Percentiles rank a stretch among this genome's conserved stretches.
phyloP scores from a whole-genome alignment of 2,329 filamentous ascomycete genomes.

The Aspergillus sp. region DNA sequence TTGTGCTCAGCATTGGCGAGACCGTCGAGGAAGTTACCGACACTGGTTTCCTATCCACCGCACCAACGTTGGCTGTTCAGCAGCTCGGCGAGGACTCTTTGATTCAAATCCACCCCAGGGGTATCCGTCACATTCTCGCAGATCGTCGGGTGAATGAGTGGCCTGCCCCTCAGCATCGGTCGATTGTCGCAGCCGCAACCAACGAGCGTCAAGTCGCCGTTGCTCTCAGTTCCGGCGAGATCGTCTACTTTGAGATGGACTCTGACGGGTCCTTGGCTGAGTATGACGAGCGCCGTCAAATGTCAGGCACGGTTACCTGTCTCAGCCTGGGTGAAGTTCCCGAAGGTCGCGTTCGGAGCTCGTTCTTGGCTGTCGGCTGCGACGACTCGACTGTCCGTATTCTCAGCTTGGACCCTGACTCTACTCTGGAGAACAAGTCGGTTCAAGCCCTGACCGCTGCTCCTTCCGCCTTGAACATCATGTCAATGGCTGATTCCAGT shows the following conservation, averaged over 20 bases:
- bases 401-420: constrained; percentile 83
- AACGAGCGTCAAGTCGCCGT: constrained; percentile 93
- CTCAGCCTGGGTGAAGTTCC: constrained; percentile 93
- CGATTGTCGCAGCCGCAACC: constrained; percentile 90
- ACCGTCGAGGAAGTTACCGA: constrained; percentile 95
- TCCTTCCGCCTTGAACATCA: constrained; percentile 84
- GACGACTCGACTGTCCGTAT: constrained; percentile 96
- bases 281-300: constrained; percentile 91
- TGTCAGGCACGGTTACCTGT: constrained; percentile 93
- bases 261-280: constrained; percentile 85
- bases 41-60: constrained; percentile 85
- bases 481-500: constrained; percentile 92
- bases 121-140: constrained; percentile 84
- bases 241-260: constrained; percentile 98
- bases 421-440: constrained; percentile 88
- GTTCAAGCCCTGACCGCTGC: constrained; percentile 91
- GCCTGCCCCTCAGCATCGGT: constrained; percentile 88
- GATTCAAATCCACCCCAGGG: constrained; percentile 94
- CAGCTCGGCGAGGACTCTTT: constrained; percentile 91
- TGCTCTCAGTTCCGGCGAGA: constrained; percentile 91
- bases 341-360: constrained; percentile 82
- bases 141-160: constrained; percentile 83
- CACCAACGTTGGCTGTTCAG: constrained; percentile 87
- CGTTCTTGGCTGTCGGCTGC: constrained; percentile 92
- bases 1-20: constrained; percentile 93